Evolutionary conservation across 169 alveolate genomes (phyloP).

Genomic region (Babesia bigemina): DNA sequence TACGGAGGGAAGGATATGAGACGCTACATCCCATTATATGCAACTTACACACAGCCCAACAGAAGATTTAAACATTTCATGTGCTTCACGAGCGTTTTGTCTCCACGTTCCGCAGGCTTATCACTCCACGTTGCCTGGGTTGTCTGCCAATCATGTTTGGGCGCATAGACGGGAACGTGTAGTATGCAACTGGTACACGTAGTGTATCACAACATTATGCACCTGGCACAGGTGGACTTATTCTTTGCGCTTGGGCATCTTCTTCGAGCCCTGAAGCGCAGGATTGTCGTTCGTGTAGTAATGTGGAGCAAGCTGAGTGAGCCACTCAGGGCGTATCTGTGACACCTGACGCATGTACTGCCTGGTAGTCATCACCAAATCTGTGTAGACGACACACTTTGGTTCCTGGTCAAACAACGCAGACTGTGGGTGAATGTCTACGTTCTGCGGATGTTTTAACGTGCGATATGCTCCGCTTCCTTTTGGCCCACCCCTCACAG

Average conservation of each 20-base stretch:
- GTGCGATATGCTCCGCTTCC: conserved; percentile 92
- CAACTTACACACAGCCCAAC: too few relatives aligned
- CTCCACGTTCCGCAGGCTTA: too few relatives aligned
- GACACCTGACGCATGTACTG: conserved; percentile 94
- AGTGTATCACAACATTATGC: too few relatives aligned
- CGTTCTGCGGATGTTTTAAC: conserved; percentile 92
- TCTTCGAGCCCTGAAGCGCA: conserved; percentile 13
- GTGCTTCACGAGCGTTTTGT: too few relatives aligned
- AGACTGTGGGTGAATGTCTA: conserved; percentile 94
- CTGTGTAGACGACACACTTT: conserved; percentile 90
- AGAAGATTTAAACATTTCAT: too few relatives aligned
- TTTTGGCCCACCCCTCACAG: conserved; percentile 78
- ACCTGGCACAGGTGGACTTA: not conserved
- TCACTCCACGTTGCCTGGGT: too few relatives aligned
- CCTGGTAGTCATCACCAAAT: conserved; percentile 93
- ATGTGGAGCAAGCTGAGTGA: conserved; percentile 96
- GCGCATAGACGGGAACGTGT: too few relatives aligned
- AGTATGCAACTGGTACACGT: too few relatives aligned
- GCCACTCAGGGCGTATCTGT: conserved; percentile 94
- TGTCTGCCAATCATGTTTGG: too few relatives aligned
- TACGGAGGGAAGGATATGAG: too few relatives aligned
- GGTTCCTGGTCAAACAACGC: conserved; percentile 89
- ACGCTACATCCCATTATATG: too few relatives aligned
- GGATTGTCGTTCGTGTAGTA: conserved; percentile 80
- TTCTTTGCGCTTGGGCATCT: conserved; percentile 24